A percentile compares a stretch with the other conserved stretches of the same genome.
Conservation (phyloP, 208 protist species). For the Trypanosoma platydactyli region DNA sequence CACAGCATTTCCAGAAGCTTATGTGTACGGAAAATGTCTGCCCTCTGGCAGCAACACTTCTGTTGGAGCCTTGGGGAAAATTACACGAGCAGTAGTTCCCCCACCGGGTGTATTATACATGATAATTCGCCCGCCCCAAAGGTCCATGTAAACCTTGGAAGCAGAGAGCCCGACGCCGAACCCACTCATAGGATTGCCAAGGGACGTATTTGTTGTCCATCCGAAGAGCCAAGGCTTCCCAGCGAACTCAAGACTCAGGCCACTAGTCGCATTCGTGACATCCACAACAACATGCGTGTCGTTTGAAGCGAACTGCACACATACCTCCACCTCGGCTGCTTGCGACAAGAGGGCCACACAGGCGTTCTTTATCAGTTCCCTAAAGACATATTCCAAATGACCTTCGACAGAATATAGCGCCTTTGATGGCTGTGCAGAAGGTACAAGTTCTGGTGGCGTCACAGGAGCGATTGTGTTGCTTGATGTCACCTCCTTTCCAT, state of each 20-base stretch:
- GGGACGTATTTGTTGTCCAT: slow-evolving; percentile 76
- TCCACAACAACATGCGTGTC: slow-evolving; percentile 75
- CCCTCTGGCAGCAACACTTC: slow-evolving; percentile 49
- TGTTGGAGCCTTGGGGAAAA: slow-evolving; percentile 67
- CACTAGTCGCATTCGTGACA: slow-evolving; percentile 64
- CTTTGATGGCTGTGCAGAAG: slow-evolving; percentile 16
- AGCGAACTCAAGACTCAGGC: slow-evolving; percentile 42
- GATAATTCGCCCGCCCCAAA: slow-evolving; percentile 80
- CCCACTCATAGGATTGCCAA: slow-evolving; percentile 65
- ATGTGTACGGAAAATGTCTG: background rate
- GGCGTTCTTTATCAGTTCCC: slow-evolving; percentile 88
- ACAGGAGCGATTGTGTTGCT: slow-evolving; percentile 28
- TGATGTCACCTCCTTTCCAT: slow-evolving; percentile 44
- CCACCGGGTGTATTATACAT: slow-evolving; percentile 42
- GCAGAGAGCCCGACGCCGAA: slow-evolving; percentile 82
- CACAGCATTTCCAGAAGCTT: too few relatives aligned
- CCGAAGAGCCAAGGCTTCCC: slow-evolving; percentile 84
- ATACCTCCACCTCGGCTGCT: slow-evolving; percentile 33
- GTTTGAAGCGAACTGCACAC: slow-evolving; percentile 50
- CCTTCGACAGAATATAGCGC: slow-evolving; percentile 63
- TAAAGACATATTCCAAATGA: slow-evolving; percentile 76
- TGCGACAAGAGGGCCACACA: slow-evolving; percentile 52
- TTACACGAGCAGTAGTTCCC: slow-evolving; percentile 80
- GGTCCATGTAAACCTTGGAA: slow-evolving; percentile 86
- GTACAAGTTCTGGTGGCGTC: slow-evolving; percentile 5